Percentiles rank a stretch among this genome's conserved stretches.
Conservation (phyloP, 129 eudicot species). For the Saussurea involucrata region DNA sequence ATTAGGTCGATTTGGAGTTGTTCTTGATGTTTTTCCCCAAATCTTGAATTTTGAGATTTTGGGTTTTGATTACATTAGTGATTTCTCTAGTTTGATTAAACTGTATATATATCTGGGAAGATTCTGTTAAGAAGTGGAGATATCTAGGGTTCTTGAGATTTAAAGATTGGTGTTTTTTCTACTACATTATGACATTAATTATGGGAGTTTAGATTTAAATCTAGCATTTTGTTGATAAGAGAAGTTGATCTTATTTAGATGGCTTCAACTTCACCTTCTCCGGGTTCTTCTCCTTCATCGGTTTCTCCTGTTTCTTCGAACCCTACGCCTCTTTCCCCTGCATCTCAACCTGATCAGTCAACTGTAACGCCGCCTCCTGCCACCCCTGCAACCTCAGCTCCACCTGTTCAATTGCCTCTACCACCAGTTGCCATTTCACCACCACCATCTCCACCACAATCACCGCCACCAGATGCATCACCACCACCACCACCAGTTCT, state of each 20-base stretch:
- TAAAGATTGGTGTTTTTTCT: constrained; percentile 10
- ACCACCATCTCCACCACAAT: constrained; percentile 43
- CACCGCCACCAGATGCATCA: constrained; percentile 23
- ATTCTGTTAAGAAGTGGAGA: background rate
- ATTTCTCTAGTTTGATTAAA: background rate
- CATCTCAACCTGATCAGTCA: constrained; percentile 29
- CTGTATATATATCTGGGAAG: constrained; percentile 14
- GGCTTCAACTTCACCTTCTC: constrained; percentile 64
- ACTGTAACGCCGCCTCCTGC: constrained; percentile 32
- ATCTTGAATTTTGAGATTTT: constrained; percentile 27
- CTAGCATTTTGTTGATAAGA: constrained; percentile 3
- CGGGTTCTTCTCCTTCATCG: constrained; percentile 46
- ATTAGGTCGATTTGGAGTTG: background rate
- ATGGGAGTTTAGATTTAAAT: constrained; percentile 23
- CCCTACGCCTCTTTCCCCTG: constrained; percentile 27
- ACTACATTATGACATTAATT: constrained; percentile 19
- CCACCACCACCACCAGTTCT: constrained; percentile 28
- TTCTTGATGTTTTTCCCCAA: background rate
- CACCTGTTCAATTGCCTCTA: constrained; percentile 43
- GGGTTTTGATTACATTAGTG: constrained; percentile 23
- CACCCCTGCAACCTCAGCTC: constrained; percentile 27
- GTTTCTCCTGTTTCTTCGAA: constrained; percentile 34
- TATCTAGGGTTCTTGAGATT: constrained; percentile 20
- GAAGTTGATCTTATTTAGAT: constrained; percentile 26
- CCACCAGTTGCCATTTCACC: constrained; percentile 34